These are phyloP conservation scores for Botrytis hyacinthi DNA, from an alignment of 2,329 filamentous ascomycete genomes.

Conservation along the genomic window DNA sequence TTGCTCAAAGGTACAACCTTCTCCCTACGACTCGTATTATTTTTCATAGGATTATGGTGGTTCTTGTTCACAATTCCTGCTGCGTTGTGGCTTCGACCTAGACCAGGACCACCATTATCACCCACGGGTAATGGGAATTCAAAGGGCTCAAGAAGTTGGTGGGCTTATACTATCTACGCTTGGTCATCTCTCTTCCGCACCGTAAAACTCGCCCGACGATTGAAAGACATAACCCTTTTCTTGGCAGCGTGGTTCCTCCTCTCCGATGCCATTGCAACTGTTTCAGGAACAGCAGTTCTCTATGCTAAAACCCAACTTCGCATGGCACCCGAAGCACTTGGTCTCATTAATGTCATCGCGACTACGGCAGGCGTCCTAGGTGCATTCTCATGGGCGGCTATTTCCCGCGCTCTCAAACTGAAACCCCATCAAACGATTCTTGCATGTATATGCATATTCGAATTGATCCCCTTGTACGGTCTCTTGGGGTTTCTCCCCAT, in stretches of 20 bases:
- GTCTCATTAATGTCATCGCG: conserved; percentile 89
- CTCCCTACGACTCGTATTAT: conserved; percentile 81
- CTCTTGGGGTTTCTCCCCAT: conserved; percentile 83
- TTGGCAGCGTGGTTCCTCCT: conserved; percentile 90
- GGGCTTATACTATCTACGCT: conserved; percentile 74
- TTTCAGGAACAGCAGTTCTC: conserved; percentile 88
- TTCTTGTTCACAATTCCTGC: conserved; percentile 85
- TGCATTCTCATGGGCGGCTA: conserved; percentile 81
- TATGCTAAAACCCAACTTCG: conserved; percentile 91
- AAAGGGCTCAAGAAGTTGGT: conserved; percentile 46
- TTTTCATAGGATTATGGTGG: conserved; percentile 91
- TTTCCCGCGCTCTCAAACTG: conserved; percentile 68
- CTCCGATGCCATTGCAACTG: conserved; percentile 89
- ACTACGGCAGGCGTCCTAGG: conserved; percentile 81
- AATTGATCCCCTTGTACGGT: conserved; percentile 89
- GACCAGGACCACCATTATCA: conserved; percentile 80
- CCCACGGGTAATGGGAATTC: conserved; percentile 26
- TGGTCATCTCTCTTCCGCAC: conserved; percentile 86
- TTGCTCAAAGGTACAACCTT: conserved; percentile 74
- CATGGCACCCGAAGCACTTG: conserved; percentile 85
- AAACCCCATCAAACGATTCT: conserved; percentile 84
- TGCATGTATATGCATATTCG: conserved; percentile 82
- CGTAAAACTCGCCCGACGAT: conserved; percentile 65
- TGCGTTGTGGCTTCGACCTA: conserved; percentile 80
- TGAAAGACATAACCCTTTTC: conserved; percentile 73